phyloP scores from a whole-genome alignment of 805 yeast genomes.

The Jamesozyma gamospora region DNA sequence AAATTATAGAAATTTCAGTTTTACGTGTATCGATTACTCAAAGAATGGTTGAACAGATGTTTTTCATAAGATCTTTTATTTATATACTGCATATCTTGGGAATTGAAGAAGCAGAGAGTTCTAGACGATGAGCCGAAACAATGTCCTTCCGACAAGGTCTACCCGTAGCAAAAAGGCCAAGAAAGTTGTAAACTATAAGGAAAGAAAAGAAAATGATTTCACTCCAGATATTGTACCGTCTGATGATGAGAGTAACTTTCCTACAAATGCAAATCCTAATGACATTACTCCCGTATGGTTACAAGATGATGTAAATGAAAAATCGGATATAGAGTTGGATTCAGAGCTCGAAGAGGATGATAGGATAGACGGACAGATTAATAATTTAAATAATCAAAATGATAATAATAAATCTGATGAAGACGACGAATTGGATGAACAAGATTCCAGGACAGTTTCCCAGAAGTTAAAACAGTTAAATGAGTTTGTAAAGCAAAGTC shows the following conservation, averaged over 20 bases:
- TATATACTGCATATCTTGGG: neutral
- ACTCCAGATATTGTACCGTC: conserved; percentile 14
- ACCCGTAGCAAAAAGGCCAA: neutral
- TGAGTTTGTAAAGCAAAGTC: conserved; percentile 75
- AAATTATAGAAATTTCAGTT: no score
- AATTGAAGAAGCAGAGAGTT: neutral
- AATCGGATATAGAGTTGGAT: conserved; percentile 16
- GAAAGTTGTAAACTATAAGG: conserved; percentile 13
- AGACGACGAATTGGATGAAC: conserved; percentile 16
- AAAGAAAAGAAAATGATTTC: conserved; percentile 25
- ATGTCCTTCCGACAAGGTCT: conserved; percentile 6
- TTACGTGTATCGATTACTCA: no score
- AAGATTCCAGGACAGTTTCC: conserved; percentile 39
- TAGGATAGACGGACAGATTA: conserved; percentile 9
- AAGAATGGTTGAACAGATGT: no score
- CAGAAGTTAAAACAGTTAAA: conserved; percentile 57
- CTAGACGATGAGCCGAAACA: no score
- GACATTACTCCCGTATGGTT: conserved; percentile 20
- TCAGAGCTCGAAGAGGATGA: conserved; percentile 15
- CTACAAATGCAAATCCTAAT: neutral
- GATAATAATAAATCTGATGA: conserved; percentile 6
- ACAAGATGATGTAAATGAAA: conserved; percentile 10
- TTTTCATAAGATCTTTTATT: neutral
- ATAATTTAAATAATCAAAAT: conserved; percentile 7
- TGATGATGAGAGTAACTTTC: conserved; percentile 8